These are phyloP conservation scores for Microdochium trichocladiopsis DNA, from an alignment of 2,329 filamentous ascomycete species.

Conservation along the genomic window DNA sequence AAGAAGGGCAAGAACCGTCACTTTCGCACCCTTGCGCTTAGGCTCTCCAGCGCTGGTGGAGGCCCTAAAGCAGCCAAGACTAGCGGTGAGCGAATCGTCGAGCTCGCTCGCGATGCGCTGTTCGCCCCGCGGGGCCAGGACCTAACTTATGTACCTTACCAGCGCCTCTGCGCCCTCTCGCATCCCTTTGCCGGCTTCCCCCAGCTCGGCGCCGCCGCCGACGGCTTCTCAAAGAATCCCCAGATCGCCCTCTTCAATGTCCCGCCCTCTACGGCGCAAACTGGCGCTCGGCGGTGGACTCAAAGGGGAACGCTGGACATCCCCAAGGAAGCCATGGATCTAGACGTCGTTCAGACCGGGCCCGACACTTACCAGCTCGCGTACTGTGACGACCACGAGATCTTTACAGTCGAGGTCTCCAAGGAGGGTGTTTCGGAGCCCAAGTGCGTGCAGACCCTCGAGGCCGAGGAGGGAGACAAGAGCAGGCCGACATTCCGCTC, in stretches of 20 bases:
- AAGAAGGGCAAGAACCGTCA: conserved; percentile 76
- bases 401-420: conserved; percentile 55
- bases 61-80: conserved; percentile 19
- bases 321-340: conserved; percentile 54
- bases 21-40: conserved; percentile 67
- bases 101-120: conserved; percentile 43
- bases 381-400: conserved; percentile 71
- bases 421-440: conserved; percentile 38
- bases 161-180: conserved; percentile 50
- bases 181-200: conserved; percentile 42
- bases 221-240: conserved; percentile 65
- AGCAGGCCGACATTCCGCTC: conserved; percentile 46
- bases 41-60: conserved; percentile 15
- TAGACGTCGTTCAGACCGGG: conserved; percentile 61
- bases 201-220: conserved; percentile 71
- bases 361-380: conserved; percentile 62
- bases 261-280: conserved; percentile 35
- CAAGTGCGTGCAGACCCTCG: conserved; percentile 48
- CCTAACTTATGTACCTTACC: conserved; percentile 38
- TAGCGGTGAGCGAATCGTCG: conserved; percentile 30
- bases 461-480: conserved; percentile 33
- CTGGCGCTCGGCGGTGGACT: conserved; percentile 43
- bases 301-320: conserved; percentile 42
- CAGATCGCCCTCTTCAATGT: conserved; percentile 79
- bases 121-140: conserved; percentile 43